Evolutionary conservation across 2,329 filamentous ascomycete species (phyloP).

Genomic region (Epicoccum sorghinum): DNA sequence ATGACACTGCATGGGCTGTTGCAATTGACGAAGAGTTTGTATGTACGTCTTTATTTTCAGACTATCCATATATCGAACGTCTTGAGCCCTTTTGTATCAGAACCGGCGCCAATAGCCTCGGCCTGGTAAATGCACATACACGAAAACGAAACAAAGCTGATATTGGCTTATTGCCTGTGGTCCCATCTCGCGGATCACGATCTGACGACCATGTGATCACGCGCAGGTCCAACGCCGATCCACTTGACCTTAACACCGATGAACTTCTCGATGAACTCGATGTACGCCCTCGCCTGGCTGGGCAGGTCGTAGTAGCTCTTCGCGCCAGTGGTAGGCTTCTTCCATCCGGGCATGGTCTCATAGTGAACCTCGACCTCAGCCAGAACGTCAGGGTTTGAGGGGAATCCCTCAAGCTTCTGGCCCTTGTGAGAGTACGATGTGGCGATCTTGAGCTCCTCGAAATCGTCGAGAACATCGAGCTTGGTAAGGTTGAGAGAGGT

Average conservation of each 20-base stretch:
- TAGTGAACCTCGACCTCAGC: conserved; percentile 69
- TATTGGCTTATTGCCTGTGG: conserved; percentile 5
- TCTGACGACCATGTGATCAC: conserved; percentile 68
- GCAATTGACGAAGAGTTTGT: neutral
- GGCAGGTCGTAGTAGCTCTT: conserved; percentile 69
- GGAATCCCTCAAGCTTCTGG: conserved; percentile 66
- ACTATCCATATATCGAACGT: neutral
- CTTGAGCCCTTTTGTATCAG: neutral
- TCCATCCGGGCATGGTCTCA: conserved; percentile 72
- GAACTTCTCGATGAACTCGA: conserved; percentile 71
- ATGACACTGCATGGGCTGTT: neutral
- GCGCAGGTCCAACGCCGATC: conserved; percentile 70
- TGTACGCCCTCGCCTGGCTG: conserved; percentile 67
- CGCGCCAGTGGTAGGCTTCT: conserved; percentile 65
- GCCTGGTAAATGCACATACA: conserved; percentile 4
- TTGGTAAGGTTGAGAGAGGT: conserved; percentile 69
- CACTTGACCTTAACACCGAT: conserved; percentile 68
- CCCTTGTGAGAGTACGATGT: conserved; percentile 70
- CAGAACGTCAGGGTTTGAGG: conserved; percentile 65
- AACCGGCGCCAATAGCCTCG: neutral
- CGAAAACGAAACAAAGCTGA: neutral
- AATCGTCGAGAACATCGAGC: conserved; percentile 74
- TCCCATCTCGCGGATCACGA: conserved; percentile 32
- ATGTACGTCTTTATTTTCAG: conserved; percentile 10
- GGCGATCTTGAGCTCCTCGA: conserved; percentile 76